Conservation (phyloP, 768 basidiomycete genomes). For the Mycena albidolilacea region DNA sequence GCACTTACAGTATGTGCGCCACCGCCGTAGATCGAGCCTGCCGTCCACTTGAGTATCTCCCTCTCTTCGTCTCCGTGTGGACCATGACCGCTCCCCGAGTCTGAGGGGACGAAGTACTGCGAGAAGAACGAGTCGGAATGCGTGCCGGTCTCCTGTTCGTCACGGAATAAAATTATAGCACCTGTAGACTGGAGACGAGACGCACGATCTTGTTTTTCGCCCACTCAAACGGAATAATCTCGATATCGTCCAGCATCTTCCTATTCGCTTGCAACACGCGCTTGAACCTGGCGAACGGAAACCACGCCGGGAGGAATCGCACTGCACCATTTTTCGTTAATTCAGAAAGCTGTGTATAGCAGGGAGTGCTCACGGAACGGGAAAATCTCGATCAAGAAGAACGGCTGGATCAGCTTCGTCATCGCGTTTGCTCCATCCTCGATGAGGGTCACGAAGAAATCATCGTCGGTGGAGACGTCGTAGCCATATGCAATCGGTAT, state of each 20-base stretch:
- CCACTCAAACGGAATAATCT: slow-evolving; percentile 49
- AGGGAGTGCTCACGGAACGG: slow-evolving; percentile 50
- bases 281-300: slow-evolving; percentile 61
- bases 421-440: slow-evolving; percentile 50
- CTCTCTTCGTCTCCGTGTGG: slow-evolving; percentile 9
- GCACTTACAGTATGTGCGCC: slow-evolving; percentile 40
- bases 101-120: slow-evolving; percentile 44
- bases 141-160: slow-evolving; percentile 39
- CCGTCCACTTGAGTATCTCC: slow-evolving; percentile 33
- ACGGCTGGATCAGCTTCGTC: slow-evolving; percentile 45
- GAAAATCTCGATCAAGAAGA: slow-evolving; percentile 57
- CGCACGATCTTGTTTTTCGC: slow-evolving; percentile 50
- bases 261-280: slow-evolving; percentile 41
- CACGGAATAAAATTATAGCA: too few relatives aligned
- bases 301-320: slow-evolving; percentile 57
- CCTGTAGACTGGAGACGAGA: slow-evolving; percentile 2
- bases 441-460: slow-evolving; percentile 50
- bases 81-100: slow-evolving; percentile 40
- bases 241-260: slow-evolving; percentile 40
- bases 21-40: slow-evolving; percentile 33
- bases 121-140: slow-evolving; percentile 52
- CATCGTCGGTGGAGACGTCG: slow-evolving; percentile 50
- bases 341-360: background rate
- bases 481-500: slow-evolving; percentile 60
- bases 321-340: slow-evolving; percentile 42